These are phyloP conservation scores for Wilcoxina mikolae DNA, from an alignment of 495 filamentous ascomycete species.

Conservation along the genomic window DNA sequence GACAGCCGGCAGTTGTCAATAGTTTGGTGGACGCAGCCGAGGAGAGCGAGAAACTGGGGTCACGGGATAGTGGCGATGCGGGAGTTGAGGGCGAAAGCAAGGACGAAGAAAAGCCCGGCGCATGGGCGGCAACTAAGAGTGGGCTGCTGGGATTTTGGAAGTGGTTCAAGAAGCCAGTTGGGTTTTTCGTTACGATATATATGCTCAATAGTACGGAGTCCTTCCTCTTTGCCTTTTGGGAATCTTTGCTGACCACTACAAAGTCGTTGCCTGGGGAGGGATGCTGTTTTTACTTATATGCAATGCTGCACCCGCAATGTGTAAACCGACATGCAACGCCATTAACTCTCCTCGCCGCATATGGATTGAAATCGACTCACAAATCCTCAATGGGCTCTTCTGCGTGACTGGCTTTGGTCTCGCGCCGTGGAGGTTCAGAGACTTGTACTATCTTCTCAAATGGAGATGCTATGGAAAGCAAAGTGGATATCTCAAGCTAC, in stretches of 20 bases:
- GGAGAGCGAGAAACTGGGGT: neutral
- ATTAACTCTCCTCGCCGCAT: conserved; percentile 56
- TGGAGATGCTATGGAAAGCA: conserved; percentile 43
- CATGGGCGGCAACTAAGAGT: conserved; percentile 24
- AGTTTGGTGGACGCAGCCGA: conserved; percentile 10
- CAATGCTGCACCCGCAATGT: conserved; percentile 67
- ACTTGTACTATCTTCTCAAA: conserved; percentile 51
- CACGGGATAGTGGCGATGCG: neutral
- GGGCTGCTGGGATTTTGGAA: conserved; percentile 28
- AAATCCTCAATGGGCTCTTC: conserved; percentile 72
- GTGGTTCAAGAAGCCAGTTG: conserved; percentile 29
- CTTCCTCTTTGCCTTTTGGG: neutral
- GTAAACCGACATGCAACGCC: conserved; percentile 53
- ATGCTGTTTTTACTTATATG: conserved; percentile 77
- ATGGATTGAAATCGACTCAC: conserved; percentile 76
- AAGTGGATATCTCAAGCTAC: conserved; percentile 44
- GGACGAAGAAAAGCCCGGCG: conserved; percentile 13
- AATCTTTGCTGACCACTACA: conserved; percentile 18
- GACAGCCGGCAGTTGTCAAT: neutral
- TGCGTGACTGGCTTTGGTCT: conserved; percentile 76
- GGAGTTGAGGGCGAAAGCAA: conserved; percentile 2
- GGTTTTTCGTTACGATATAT: conserved; percentile 63
- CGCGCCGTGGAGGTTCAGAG: conserved; percentile 71
- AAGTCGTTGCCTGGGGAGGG: conserved; percentile 73
- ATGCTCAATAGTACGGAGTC: conserved; percentile 34